These are phyloP conservation scores for Schoenoplectus triqueter DNA, from an alignment of 202 grass and related monocot genomes.

Conservation along the genomic window DNA sequence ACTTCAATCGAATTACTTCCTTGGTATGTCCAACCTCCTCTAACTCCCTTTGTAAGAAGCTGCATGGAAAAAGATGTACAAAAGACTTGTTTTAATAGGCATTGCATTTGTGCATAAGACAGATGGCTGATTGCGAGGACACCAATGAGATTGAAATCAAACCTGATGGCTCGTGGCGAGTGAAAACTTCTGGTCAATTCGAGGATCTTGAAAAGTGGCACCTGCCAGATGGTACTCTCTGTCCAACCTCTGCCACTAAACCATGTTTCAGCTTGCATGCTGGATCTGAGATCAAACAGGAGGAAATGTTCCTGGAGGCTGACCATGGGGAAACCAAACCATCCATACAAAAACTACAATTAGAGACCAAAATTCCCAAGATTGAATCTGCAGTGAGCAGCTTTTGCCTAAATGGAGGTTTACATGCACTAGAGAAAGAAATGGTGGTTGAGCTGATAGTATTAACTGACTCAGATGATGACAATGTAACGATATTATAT, in stretches of 20 bases:
- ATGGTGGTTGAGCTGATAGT: slow-evolving; percentile 58
- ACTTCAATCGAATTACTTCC: slow-evolving; percentile 83
- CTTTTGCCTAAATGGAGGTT: slow-evolving; percentile 27
- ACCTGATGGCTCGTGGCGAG: slow-evolving; percentile 90
- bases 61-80: neutral
- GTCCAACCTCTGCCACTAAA: slow-evolving; percentile 39
- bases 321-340: slow-evolving; percentile 41
- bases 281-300: slow-evolving; percentile 51
- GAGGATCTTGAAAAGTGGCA: slow-evolving; percentile 73
- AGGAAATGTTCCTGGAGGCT: slow-evolving; percentile 43
- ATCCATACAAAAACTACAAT: slow-evolving; percentile 28
- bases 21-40: slow-evolving; percentile 56
- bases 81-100: neutral
- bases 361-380: slow-evolving; percentile 39
- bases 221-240: slow-evolving; percentile 73
- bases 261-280: slow-evolving; percentile 26
- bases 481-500: slow-evolving; percentile 54
- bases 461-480: slow-evolving; percentile 89
- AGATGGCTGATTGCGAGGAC: slow-evolving; percentile 73
- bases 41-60: neutral
- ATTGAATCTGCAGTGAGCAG: slow-evolving; percentile 48
- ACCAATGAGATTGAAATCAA: slow-evolving; percentile 75
- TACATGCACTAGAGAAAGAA: slow-evolving; percentile 37
- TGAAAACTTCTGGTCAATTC: slow-evolving; percentile 55
- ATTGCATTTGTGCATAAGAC: slow-evolving; percentile 38